Percentiles rank a stretch among this genome's conserved stretches.
These are phyloP conservation scores for Serendipita indica DNA, from an alignment of 768 basidiomycete genomes.

Conservation along the genomic window DNA sequence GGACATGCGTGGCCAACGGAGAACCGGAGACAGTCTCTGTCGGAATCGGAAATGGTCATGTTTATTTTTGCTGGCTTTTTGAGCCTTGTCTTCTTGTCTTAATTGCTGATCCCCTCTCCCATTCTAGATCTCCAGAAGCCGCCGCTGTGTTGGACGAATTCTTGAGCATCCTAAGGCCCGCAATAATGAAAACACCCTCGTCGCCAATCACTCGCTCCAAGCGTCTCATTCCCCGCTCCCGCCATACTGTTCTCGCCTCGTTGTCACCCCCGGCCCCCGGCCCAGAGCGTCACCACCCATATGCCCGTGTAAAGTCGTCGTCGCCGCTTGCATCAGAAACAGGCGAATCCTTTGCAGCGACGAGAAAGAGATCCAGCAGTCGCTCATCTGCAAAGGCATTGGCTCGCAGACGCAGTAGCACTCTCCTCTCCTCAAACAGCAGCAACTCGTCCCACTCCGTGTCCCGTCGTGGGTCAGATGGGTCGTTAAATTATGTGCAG, in stretches of 20 bases:
- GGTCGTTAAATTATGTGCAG: background rate
- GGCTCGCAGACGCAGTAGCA: background rate
- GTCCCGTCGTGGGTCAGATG: conserved; percentile 5
- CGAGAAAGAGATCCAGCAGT: background rate
- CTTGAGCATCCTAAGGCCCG: background rate
- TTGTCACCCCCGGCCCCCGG: background rate
- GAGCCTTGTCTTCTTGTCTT: too few species aligned
- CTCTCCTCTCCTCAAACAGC: background rate
- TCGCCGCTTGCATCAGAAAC: background rate
- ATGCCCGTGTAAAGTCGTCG: background rate
- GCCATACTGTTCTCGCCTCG: background rate
- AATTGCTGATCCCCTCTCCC: background rate
- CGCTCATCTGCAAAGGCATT: background rate
- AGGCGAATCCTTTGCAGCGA: background rate
- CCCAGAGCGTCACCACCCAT: conserved; percentile 6
- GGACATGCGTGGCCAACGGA: too few species aligned
- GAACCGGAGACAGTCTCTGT: too few species aligned
- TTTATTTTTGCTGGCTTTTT: too few species aligned
- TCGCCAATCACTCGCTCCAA: conserved; percentile 6
- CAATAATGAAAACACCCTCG: background rate
- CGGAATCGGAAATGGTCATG: too few species aligned
- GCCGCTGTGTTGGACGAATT: conserved; percentile 3
- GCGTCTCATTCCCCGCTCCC: conserved; percentile 1
- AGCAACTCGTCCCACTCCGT: background rate
- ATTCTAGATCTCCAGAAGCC: background rate